Percentiles rank a stretch among this genome's conserved stretches.
Evolutionary conservation across 371 early-diverging fungal species (phyloP).

Genomic region (Cokeromyces recurvatus): DNA sequence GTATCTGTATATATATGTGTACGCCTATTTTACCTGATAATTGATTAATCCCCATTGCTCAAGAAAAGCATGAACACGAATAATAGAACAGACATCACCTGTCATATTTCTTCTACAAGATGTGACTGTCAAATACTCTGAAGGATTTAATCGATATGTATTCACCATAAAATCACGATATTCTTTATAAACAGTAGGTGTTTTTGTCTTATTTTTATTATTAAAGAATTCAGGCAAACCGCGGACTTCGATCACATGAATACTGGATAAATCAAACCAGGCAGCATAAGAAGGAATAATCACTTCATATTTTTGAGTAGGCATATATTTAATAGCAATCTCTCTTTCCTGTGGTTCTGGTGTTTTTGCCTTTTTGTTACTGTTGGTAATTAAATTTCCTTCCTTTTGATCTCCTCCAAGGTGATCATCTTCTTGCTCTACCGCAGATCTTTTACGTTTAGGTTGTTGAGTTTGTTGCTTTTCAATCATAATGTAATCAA

Average conservation of each 20-base stretch:
- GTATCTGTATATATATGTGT: no score
- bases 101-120: constrained; percentile 93
- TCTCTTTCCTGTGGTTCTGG: constrained; percentile 41
- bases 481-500: constrained; percentile 47
- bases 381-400: constrained; percentile 2
- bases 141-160: constrained; percentile 90
- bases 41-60: constrained; percentile 99
- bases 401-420: background rate
- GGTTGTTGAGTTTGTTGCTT: constrained; percentile 9
- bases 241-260: constrained; percentile 86
- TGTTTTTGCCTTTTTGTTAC: constrained; percentile 11
- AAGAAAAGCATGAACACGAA: constrained; percentile 94
- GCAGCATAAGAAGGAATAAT: constrained; percentile 90
- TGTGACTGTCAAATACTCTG: constrained; percentile 94
- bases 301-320: constrained; percentile 75
- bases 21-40: constrained; percentile 94
- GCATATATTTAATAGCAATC: constrained; percentile 60
- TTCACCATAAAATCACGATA: constrained; percentile 97
- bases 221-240: constrained; percentile 97
- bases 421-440: constrained; percentile 7
- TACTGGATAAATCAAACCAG: constrained; percentile 83
- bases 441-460: constrained; percentile 19
- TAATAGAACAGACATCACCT: constrained; percentile 96
- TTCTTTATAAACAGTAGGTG: constrained; percentile 89
- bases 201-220: constrained; percentile 85